Evolutionary conservation across 2,329 filamentous ascomycete species (phyloP).

Genomic region (Aspergillus ochraceus): DNA sequence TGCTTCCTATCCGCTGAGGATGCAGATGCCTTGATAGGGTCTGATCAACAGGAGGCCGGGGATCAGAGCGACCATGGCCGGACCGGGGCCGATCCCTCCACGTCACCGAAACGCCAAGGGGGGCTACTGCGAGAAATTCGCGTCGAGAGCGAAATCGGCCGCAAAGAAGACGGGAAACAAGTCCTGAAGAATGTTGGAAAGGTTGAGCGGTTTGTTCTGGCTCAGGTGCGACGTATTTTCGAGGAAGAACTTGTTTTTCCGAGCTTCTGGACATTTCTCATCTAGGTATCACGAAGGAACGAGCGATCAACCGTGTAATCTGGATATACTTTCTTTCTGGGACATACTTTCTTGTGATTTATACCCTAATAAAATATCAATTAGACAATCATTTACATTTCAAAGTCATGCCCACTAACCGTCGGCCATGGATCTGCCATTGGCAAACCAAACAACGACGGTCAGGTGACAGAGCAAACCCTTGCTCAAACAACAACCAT

Average conservation of each 20-base stretch:
- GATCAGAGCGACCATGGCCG: slow-evolving; percentile 32
- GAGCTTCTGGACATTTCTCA: slow-evolving; percentile 96
- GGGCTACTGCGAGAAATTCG: slow-evolving; percentile 87
- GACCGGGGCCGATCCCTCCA: slow-evolving; percentile 32
- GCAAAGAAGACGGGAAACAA: slow-evolving; percentile 87
- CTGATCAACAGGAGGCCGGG: slow-evolving; percentile 39
- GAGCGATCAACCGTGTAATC: too few species aligned
- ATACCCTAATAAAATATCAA: background rate
- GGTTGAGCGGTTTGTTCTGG: slow-evolving; percentile 94
- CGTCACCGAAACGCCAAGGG: slow-evolving; percentile 55
- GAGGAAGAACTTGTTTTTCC: slow-evolving; percentile 68
- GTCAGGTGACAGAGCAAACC: background rate
- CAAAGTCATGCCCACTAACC: background rate
- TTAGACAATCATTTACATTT: background rate
- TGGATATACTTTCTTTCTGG: background rate
- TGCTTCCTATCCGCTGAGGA: slow-evolving; percentile 94
- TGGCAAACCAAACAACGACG: background rate
- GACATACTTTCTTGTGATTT: background rate
- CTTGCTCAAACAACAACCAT: background rate
- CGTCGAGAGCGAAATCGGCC: slow-evolving; percentile 96
- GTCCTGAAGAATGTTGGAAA: slow-evolving; percentile 98
- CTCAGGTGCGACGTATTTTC: slow-evolving; percentile 94
- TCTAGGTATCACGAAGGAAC: slow-evolving; percentile 48
- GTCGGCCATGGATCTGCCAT: background rate
- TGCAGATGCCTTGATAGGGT: slow-evolving; percentile 70